These are phyloP conservation scores for Leccinum holopus DNA, from an alignment of 1,284 basidiomycete genomes.

Conservation along the genomic window DNA sequence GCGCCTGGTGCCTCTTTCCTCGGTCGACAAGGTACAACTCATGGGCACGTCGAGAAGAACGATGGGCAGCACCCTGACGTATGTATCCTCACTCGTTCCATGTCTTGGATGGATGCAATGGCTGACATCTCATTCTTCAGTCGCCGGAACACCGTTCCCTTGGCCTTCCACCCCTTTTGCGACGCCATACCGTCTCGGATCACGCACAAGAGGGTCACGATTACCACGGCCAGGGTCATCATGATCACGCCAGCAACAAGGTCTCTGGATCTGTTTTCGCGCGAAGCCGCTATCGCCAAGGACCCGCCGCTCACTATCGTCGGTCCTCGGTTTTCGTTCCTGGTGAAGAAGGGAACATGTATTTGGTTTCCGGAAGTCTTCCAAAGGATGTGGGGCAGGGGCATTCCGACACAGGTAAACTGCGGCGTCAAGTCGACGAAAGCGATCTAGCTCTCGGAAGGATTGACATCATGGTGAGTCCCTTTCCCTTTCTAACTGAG, in stretches of 20 bases:
- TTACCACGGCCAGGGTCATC: not conserved
- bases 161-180: constrained; percentile 21
- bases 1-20: not conserved
- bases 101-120: not conserved
- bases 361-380: constrained; percentile 17
- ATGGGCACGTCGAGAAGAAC: constrained; percentile 1
- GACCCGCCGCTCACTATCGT: constrained; percentile 1
- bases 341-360: constrained; percentile 26
- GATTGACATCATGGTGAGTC: constrained; percentile 49
- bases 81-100: not conserved
- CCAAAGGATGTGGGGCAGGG: constrained; percentile 5
- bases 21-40: not conserved
- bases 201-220: not conserved
- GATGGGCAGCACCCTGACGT: constrained; percentile 4
- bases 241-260: not conserved
- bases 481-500: not conserved
- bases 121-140: not conserved
- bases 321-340: constrained; percentile 24
- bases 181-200: constrained; percentile 11
- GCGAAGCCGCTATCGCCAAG: constrained; percentile 20
- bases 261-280: constrained; percentile 21
- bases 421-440: constrained; percentile 16
- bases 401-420: not conserved
- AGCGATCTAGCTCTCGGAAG: constrained; percentile 40
- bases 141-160: not conserved